phyloP scores from a whole-genome alignment of 805 yeast species.

The Ogataea allantospora region DNA sequence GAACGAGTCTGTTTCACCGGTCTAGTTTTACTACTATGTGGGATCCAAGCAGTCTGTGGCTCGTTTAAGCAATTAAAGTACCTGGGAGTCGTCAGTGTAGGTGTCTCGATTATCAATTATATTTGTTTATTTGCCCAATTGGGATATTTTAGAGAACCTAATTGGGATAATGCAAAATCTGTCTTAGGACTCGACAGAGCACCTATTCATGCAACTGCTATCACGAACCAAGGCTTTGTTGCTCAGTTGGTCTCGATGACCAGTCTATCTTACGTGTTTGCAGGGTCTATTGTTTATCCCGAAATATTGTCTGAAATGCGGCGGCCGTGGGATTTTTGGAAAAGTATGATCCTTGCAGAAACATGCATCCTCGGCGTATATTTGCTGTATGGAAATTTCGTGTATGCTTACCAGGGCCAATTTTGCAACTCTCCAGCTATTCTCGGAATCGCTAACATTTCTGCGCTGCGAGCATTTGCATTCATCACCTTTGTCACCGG shows the following conservation, averaged over 20 bases:
- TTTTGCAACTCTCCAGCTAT: conserved; percentile 43
- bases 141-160: conserved; percentile 20
- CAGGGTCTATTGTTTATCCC: conserved; percentile 50
- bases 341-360: conserved; percentile 45
- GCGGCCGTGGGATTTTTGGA: conserved; percentile 48
- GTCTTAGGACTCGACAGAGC: conserved; percentile 23
- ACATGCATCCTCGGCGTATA: conserved; percentile 38
- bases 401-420: conserved; percentile 47
- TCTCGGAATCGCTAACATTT: conserved; percentile 37
- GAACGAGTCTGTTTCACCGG: conserved; percentile 39
- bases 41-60: conserved; percentile 41
- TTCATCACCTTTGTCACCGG: conserved; percentile 39
- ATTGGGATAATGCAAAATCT: conserved; percentile 21
- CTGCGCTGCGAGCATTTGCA: conserved; percentile 36
- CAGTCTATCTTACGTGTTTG: conserved; percentile 48
- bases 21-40: conserved; percentile 38
- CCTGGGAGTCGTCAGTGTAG: conserved; percentile 29
- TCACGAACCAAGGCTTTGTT: conserved; percentile 21
- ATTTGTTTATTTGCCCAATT: conserved; percentile 18
- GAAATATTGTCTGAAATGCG: conserved; percentile 49
- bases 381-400: conserved; percentile 42
- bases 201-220: conserved; percentile 16
- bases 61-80: conserved; percentile 39
- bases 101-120: conserved; percentile 21
- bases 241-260: conserved; percentile 38